A percentile compares a stretch with the other conserved stretches of the same genome.
Evolutionary conservation across 352 stramenopile species (phyloP).

Genomic region (Phytophthora pini): DNA sequence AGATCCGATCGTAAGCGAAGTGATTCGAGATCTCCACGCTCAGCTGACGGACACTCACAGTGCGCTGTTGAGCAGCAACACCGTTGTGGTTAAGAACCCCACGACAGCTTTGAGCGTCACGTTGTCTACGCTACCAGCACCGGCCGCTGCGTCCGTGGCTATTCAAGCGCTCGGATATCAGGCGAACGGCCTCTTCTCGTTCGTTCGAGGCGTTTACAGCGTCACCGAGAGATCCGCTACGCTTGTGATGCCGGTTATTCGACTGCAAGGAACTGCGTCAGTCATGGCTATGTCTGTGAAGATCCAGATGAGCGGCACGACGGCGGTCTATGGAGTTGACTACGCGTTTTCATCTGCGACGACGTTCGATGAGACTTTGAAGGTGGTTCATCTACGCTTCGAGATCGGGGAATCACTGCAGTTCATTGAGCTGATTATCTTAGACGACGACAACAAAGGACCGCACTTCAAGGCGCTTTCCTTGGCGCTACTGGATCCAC

Average conservation of each 20-base stretch:
- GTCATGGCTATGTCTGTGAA: constrained; percentile 54
- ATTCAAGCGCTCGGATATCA: constrained; percentile 68
- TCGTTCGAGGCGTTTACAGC: constrained; percentile 57
- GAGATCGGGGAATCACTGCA: constrained; percentile 53
- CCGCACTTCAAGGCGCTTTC: constrained; percentile 64
- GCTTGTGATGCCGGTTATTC: constrained; percentile 54
- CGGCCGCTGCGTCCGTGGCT: constrained; percentile 23
- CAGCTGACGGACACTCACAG: constrained; percentile 56
- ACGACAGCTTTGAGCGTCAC: constrained; percentile 39
- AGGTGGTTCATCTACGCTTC: constrained; percentile 59
- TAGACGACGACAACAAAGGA: constrained; percentile 53
- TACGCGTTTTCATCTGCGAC: constrained; percentile 39
- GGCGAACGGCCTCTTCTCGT: constrained; percentile 67
- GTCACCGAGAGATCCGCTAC: constrained; percentile 59
- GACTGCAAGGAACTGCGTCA: constrained; percentile 53
- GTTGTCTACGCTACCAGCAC: constrained; percentile 23
- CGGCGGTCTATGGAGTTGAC: constrained; percentile 47
- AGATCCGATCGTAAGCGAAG: constrained; percentile 56
- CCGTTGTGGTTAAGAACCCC: constrained; percentile 45
- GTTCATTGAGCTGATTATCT: constrained; percentile 53
- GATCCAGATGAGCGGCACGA: constrained; percentile 36
- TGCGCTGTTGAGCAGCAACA: constrained; percentile 32
- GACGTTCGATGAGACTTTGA: constrained; percentile 30
- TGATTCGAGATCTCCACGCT: constrained; percentile 45
- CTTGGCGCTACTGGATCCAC: constrained; percentile 40